Conservation (phyloP, 2,329 filamentous ascomycete genomes). For the Scortechinia acanthostroma region DNA sequence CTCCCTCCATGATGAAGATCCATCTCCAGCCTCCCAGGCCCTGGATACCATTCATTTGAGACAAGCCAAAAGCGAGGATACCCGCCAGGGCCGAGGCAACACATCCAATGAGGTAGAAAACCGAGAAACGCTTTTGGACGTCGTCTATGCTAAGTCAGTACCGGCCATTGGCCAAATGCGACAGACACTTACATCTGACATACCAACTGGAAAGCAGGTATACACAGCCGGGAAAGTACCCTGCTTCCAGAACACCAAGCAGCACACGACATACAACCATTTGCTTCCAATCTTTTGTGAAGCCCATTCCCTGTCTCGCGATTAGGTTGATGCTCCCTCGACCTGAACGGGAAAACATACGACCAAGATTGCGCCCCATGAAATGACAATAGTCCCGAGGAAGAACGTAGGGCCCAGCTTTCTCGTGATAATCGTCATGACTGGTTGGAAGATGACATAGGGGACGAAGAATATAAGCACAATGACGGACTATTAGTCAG, state of each 20-base stretch:
- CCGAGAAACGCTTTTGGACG: conserved; percentile 44
- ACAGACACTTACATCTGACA: conserved; percentile 37
- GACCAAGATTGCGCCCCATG: conserved; percentile 57
- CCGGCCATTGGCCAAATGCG: conserved; percentile 12
- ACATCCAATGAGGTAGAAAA: conserved; percentile 24
- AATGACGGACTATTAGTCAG: conserved; percentile 41
- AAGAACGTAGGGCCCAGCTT: conserved; percentile 56
- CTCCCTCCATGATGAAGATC: conserved; percentile 45
- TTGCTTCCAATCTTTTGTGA: conserved; percentile 39
- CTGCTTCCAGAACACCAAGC: conserved; percentile 54
- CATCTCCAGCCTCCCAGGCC: conserved; percentile 36
- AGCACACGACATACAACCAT: conserved; percentile 48
- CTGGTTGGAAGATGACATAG: conserved; percentile 67
- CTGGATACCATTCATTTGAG: conserved; percentile 33
- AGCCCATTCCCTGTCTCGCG: conserved; percentile 44
- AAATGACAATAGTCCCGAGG: conserved; percentile 40
- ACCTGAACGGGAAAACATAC: conserved; percentile 17
- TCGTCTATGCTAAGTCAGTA: conserved; percentile 41
- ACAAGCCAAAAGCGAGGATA: conserved; percentile 31
- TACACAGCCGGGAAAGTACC: conserved; percentile 20
- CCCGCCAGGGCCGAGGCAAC: conserved; percentile 34
- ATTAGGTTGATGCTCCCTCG: conserved; percentile 7
- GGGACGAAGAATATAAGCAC: conserved; percentile 70
- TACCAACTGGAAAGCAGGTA: conserved; percentile 22
- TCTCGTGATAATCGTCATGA: conserved; percentile 62